A percentile compares a stretch with the other conserved stretches of the same genome.
These are phyloP conservation scores for Rhizopus stolonifer DNA, from an alignment of 371 early-diverging fungal genomes.

Conservation along the genomic window DNA sequence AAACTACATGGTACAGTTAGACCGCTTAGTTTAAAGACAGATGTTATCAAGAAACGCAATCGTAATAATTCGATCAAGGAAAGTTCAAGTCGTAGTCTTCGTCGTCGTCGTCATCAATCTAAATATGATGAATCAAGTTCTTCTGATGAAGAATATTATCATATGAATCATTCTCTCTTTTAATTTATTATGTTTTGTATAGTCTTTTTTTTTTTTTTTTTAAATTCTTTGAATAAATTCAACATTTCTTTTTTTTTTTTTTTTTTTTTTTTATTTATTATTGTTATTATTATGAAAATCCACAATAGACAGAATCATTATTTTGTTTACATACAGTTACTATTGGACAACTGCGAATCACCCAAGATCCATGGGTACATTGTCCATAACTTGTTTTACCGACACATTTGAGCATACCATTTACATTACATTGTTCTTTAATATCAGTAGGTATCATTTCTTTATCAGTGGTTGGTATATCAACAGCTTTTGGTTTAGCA, in stretches of 20 bases:
- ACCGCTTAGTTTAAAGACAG: constrained; percentile 35
- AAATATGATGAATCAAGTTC: not conserved
- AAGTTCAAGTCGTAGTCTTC: not conserved
- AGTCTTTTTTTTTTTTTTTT: not conserved
- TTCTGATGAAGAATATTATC: no score
- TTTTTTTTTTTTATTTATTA: not conserved
- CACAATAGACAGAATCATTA: constrained; percentile 18
- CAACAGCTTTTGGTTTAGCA: no score
- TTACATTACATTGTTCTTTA: not conserved
- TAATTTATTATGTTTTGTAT: not conserved
- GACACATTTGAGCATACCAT: constrained; percentile 10
- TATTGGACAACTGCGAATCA: constrained; percentile 7
- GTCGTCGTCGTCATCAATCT: no score
- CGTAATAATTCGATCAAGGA: constrained; percentile 15
- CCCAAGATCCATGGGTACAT: constrained; percentile 14
- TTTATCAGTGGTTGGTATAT: no score
- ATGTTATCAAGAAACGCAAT: constrained; percentile 35
- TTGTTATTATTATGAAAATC: constrained; percentile 10
- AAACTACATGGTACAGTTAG: constrained; percentile 33
- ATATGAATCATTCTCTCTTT: no score
- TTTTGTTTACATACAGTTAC: constrained; percentile 19
- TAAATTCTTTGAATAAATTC: no score
- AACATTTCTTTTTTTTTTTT: constrained; percentile 1
- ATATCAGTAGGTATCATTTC: no score
- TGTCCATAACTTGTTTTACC: constrained; percentile 15